These are phyloP conservation scores for Fraxinus pennsylvanica DNA, from an alignment of 257 asterid genomes.

Conservation along the genomic window DNA sequence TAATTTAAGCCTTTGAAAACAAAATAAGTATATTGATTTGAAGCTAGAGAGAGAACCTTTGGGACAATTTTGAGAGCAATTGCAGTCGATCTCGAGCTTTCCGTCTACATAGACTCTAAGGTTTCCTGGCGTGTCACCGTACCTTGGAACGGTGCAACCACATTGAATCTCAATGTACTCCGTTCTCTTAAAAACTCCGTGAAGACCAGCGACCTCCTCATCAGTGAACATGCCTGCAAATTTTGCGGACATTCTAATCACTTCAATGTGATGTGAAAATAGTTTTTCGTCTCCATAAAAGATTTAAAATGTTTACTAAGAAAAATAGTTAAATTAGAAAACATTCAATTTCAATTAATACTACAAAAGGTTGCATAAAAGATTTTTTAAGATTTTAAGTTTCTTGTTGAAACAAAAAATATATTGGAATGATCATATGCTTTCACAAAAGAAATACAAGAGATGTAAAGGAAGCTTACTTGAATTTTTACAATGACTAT, in stretches of 20 bases:
- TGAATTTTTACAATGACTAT: too few species aligned
- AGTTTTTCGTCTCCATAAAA: too few species aligned
- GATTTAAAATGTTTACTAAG: too few species aligned
- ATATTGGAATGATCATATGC: too few species aligned
- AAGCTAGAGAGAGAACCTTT: constrained; percentile 15
- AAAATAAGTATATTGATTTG: neutral
- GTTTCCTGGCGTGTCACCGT: constrained; percentile 37
- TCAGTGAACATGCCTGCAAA: constrained; percentile 14
- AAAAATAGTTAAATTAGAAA: too few species aligned
- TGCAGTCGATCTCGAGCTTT: constrained; percentile 39
- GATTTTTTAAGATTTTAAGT: too few species aligned
- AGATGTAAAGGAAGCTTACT: too few species aligned
- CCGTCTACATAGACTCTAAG: constrained; percentile 32
- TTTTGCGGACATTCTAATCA: neutral
- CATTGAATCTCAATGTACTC: constrained; percentile 37
- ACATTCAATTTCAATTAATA: too few species aligned
- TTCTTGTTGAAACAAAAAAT: too few species aligned
- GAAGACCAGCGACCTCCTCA: neutral
- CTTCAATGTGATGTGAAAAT: neutral
- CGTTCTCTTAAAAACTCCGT: constrained; percentile 18
- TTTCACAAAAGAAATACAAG: too few species aligned
- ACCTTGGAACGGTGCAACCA: constrained; percentile 34
- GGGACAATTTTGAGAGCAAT: constrained; percentile 27
- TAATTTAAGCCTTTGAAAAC: too few species aligned
- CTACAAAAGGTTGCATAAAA: too few species aligned